phyloP scores from a whole-genome alignment of 371 early-diverging fungal species.

The Cokeromyces recurvatus region DNA sequence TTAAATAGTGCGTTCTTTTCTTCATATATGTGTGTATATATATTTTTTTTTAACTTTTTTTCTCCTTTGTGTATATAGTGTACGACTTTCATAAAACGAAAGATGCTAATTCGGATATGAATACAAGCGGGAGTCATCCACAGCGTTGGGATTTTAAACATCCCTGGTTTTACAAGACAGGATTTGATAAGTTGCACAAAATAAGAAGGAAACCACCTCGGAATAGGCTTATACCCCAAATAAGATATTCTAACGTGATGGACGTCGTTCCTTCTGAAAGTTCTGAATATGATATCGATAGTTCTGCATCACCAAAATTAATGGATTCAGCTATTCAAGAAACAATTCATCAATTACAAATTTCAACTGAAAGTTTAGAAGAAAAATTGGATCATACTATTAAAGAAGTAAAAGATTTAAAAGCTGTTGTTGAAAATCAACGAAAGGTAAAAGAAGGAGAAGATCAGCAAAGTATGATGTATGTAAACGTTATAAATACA shows the following conservation, averaged over 20 bases:
- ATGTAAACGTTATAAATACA: not conserved
- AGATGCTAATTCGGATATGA: conserved; percentile 2
- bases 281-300: not conserved
- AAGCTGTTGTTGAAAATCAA: conserved; percentile 5
- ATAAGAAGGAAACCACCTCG: conserved; percentile 16
- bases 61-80: conserved; percentile 6
- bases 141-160: conserved; percentile 23
- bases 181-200: conserved; percentile 10
- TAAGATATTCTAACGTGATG: conserved; percentile 15
- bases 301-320: too few species aligned
- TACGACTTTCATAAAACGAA: conserved; percentile 24
- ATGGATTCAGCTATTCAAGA: not conserved
- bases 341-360: conserved; percentile 1
- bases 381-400: conserved; percentile 10
- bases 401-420: conserved; percentile 9
- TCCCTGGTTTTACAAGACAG: conserved; percentile 11
- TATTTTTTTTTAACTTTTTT: not conserved
- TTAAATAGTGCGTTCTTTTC: conserved; percentile 20
- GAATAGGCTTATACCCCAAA: conserved; percentile 12
- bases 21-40: not conserved
- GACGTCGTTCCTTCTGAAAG: not conserved
- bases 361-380: conserved; percentile 4
- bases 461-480: too few species aligned
- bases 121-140: not conserved
- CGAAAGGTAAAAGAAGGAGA: conserved; percentile 13